phyloP scores from a whole-genome alignment of 306 rosid species.

The Quercus ilex region DNA sequence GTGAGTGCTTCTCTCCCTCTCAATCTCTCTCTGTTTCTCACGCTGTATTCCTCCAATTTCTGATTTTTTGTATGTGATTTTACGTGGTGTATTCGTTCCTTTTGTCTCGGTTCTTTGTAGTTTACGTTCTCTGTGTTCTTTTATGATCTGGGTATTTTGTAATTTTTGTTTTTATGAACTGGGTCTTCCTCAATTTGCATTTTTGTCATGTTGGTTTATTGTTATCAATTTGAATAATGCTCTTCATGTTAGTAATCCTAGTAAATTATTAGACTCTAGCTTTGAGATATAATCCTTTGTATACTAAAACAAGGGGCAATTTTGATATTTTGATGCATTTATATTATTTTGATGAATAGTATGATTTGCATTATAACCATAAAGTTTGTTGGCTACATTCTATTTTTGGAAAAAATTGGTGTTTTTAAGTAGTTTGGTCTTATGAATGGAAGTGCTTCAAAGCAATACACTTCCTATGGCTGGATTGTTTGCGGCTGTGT shows the following conservation, averaged over 20 bases:
- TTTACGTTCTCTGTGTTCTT: neutral
- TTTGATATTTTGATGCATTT: neutral
- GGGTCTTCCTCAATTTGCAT: conserved; percentile 1
- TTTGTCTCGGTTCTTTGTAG: conserved; percentile 10
- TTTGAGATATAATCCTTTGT: neutral
- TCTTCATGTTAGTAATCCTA: neutral
- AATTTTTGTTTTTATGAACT: neutral
- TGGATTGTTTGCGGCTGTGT: too few species aligned
- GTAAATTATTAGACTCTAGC: neutral
- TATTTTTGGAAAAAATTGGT: neutral
- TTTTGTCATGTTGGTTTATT: neutral
- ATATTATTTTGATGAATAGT: neutral
- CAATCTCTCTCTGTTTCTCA: conserved; percentile 1
- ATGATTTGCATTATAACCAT: neutral
- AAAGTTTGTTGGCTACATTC: neutral
- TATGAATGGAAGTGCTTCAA: too few species aligned
- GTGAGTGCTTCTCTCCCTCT: conserved; percentile 23
- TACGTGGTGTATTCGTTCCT: neutral
- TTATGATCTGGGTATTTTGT: neutral
- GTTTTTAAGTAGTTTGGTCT: neutral
- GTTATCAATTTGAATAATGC: neutral
- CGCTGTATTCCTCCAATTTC: conserved; percentile 6
- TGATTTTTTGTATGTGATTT: neutral
- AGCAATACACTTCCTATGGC: too few species aligned
- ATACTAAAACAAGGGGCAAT: neutral